A percentile compares a stretch with the other conserved stretches of the same genome.
phyloP scores from a whole-genome alignment of 2,329 filamentous ascomycete genomes.

The Coniochaeta sp. region DNA sequence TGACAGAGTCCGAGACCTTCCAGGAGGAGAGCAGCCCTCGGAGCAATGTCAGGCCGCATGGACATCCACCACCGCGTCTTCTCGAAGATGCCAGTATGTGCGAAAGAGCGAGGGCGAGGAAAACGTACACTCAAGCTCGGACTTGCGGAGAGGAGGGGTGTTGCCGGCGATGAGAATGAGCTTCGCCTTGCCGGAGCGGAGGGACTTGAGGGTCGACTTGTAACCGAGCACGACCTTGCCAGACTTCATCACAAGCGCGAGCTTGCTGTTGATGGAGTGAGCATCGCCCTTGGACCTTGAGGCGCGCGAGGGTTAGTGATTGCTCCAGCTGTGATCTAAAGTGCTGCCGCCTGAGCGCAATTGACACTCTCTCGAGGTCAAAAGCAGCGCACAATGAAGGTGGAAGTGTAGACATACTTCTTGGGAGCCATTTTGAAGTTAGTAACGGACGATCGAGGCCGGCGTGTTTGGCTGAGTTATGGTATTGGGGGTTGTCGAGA shows the following conservation, averaged over 20 bases:
- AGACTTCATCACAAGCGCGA: slow-evolving; percentile 57
- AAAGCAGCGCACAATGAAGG: too few species aligned
- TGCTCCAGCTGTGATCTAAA: too few species aligned
- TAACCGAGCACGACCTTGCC: slow-evolving; percentile 80
- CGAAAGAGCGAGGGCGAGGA: too few species aligned
- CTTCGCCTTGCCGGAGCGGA: slow-evolving; percentile 97
- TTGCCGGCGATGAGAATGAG: slow-evolving; percentile 87
- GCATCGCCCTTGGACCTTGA: slow-evolving; percentile 67
- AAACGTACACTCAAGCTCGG: slow-evolving; percentile 69
- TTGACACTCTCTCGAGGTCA: too few species aligned
- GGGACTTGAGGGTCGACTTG: slow-evolving; percentile 72
- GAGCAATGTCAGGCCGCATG: background rate
- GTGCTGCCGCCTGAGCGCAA: too few species aligned
- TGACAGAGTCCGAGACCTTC: background rate
- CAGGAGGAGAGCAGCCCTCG: too few species aligned
- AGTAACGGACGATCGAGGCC: slow-evolving; percentile 8
- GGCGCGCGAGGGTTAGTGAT: background rate
- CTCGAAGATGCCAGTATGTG: background rate
- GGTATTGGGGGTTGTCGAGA: slow-evolving; percentile 5
- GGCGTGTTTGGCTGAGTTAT: slow-evolving; percentile 1
- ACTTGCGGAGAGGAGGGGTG: slow-evolving; percentile 85
- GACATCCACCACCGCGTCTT: background rate
- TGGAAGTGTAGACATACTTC: slow-evolving; percentile 52
- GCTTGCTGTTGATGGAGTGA: slow-evolving; percentile 58
- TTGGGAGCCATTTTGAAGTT: slow-evolving; percentile 55